Percentiles rank a stretch among this genome's conserved stretches.
Evolutionary conservation across 345 rosid species (phyloP).

Genomic region (Pistacia integerrima): DNA sequence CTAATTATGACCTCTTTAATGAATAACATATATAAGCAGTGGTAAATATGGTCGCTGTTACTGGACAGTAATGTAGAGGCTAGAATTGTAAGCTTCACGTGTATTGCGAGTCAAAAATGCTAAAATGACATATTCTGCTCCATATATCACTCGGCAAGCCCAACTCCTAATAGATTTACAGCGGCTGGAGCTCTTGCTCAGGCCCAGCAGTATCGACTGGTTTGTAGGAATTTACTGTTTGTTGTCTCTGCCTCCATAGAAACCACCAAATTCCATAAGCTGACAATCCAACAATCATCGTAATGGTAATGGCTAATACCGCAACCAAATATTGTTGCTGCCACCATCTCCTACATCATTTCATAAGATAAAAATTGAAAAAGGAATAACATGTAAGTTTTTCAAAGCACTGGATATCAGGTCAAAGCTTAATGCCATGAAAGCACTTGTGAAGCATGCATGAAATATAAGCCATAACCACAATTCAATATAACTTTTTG

Average conservation of each 20-base stretch:
- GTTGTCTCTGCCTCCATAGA: slow-evolving; percentile 46
- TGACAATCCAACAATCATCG: slow-evolving; percentile 32
- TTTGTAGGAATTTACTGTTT: slow-evolving; percentile 45
- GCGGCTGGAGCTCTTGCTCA: slow-evolving; percentile 69
- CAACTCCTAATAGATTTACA: slow-evolving; percentile 25
- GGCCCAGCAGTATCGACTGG: slow-evolving; percentile 50
- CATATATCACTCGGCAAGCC: background rate
- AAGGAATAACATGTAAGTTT: background rate
- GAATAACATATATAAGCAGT: background rate
- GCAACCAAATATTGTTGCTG: slow-evolving; percentile 36
- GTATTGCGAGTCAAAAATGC: slow-evolving; percentile 2
- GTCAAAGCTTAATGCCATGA: background rate
- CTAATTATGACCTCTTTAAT: slow-evolving; percentile 1
- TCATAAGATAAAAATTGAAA: background rate
- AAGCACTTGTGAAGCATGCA: background rate
- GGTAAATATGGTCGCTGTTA: slow-evolving; percentile 3
- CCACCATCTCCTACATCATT: slow-evolving; percentile 65
- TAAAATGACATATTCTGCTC: background rate
- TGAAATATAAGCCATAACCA: background rate
- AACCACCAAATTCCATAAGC: slow-evolving; percentile 52
- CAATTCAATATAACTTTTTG: background rate
- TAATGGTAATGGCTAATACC: slow-evolving; percentile 19
- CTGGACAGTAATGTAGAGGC: background rate
- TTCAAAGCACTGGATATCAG: background rate
- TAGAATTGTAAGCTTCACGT: slow-evolving; percentile 9